Base-by-base conservation (phyloP, 192 early-diverging fungal species). In the Coemansia sp. region DNA sequence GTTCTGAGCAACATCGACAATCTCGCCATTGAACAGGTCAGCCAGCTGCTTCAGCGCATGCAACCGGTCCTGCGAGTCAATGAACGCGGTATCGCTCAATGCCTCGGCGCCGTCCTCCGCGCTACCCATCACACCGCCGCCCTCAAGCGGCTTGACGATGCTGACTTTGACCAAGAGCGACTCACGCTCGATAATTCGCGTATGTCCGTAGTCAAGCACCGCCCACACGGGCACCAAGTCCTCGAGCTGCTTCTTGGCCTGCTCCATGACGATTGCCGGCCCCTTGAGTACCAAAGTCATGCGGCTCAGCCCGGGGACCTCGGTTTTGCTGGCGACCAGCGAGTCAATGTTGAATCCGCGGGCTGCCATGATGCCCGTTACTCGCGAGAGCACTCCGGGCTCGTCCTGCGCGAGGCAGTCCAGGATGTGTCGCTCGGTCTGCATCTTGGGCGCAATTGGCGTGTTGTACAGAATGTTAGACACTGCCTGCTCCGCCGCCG, bases 211-310 rank as follows among this genome's bases (percentile, higher is more conserved):
- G 77, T 99, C 95, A 66, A 99, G 82, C 39, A 98, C 95, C 26
- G 95, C 95, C 94, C 94, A 98, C 13, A 99, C 92, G 21, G 95
- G 95, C 23, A 99, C 94, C 80, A 97, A 75, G 76, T 99, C 95
- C 78, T 96, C 95, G 59, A 99, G 82, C 86, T 97, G 95, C 66
- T 91, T 85, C 72, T 89, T 86, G 23, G 94, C 95, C 83, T 99
- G 97, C 69, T 95, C 94, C 71, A 99, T 90, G 48, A 86, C 85
- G 12, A 80, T 85, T 16, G 88, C 85, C 34, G 91, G 89, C 14
- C 94, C 97, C 62, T 89, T 89, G 53, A 99, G 80, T n/a, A 96
- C 94, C 56, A 99, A 89, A 13, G 95, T 99, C 94, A 96, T 97
- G 57, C 97, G 87, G 70, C 87, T 88, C 59, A 99, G 86, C 62